Percentiles rank a stretch among this genome's conserved stretches.
Conservation (phyloP, 768 basidiomycete species). For the Termitomyces eurrhizus region DNA sequence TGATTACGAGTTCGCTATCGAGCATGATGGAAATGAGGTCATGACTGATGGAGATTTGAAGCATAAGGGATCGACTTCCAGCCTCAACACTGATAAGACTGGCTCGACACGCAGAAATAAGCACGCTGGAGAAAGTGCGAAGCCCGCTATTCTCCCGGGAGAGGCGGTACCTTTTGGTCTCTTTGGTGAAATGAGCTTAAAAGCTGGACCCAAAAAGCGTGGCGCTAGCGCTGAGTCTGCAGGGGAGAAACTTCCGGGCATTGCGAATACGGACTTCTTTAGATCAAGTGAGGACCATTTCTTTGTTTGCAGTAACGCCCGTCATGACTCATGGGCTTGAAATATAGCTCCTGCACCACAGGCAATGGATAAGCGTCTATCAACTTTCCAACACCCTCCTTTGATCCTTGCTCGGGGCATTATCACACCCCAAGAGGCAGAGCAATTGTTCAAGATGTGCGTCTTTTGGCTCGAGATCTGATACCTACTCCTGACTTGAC, state of each 20-base stretch:
- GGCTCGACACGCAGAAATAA: slow-evolving; percentile 33
- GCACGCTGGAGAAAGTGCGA: slow-evolving; percentile 33
- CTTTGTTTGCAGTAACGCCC: background rate
- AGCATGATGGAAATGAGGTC: slow-evolving; percentile 38
- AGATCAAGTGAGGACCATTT: slow-evolving; percentile 34
- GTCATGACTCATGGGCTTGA: background rate
- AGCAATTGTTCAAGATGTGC: slow-evolving; percentile 70
- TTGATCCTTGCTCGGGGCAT: slow-evolving; percentile 62
- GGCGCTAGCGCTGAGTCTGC: slow-evolving; percentile 34
- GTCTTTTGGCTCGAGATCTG: slow-evolving; percentile 15
- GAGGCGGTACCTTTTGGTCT: slow-evolving; percentile 71
- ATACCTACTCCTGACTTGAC: slow-evolving; percentile 9
- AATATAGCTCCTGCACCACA: slow-evolving; percentile 37
- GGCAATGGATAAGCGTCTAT: slow-evolving; percentile 33
- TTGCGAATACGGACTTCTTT: slow-evolving; percentile 70
- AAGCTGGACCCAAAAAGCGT: slow-evolving; percentile 31
- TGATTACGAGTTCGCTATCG: slow-evolving; percentile 39
- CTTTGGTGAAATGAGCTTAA: slow-evolving; percentile 62
- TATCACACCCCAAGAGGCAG: slow-evolving; percentile 62
- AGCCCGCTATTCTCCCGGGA: slow-evolving; percentile 54
- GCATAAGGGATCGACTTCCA: slow-evolving; percentile 36
- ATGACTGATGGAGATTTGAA: slow-evolving; percentile 18
- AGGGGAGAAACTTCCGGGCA: slow-evolving; percentile 51
- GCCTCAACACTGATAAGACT: slow-evolving; percentile 32
- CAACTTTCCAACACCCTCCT: slow-evolving; percentile 48